Percentiles rank a stretch among this genome's conserved stretches.
phyloP scores from a whole-genome alignment of 495 filamentous ascomycete species.

The Aspergillus baeticus region DNA sequence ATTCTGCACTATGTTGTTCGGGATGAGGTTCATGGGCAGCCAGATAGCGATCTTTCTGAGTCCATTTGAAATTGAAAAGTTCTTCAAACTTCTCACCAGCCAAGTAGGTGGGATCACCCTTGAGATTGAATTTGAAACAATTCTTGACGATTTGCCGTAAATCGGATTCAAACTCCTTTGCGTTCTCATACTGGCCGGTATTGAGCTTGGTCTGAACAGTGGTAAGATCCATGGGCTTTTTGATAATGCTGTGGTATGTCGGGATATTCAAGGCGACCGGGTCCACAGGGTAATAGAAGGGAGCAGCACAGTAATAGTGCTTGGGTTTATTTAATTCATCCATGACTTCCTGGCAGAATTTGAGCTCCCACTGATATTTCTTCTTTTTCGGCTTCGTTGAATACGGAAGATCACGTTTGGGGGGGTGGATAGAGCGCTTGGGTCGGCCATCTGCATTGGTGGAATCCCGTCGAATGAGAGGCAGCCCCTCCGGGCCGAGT shows the following conservation, averaged over 20 bases:
- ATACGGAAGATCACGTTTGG: slow-evolving; percentile 86
- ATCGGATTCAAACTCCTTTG: slow-evolving; percentile 83
- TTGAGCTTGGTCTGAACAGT: slow-evolving; percentile 76
- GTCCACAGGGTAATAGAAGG: slow-evolving; percentile 83
- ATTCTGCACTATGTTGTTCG: slow-evolving; percentile 50
- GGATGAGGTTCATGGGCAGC: slow-evolving; percentile 66
- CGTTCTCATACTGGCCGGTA: slow-evolving; percentile 75
- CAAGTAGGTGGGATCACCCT: slow-evolving; percentile 66
- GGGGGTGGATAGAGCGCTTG: slow-evolving; percentile 91
- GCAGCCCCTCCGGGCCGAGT: slow-evolving; percentile 78
- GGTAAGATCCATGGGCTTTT: slow-evolving; percentile 90
- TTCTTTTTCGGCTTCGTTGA: slow-evolving; percentile 84
- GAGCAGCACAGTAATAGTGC: slow-evolving; percentile 59
- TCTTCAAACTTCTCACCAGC: slow-evolving; percentile 69
- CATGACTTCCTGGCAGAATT: slow-evolving; percentile 82
- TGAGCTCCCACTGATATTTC: slow-evolving; percentile 84
- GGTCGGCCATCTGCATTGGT: slow-evolving; percentile 73
- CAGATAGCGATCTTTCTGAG: slow-evolving; percentile 72
- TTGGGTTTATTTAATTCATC: slow-evolving; percentile 76
- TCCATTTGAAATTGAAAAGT: slow-evolving; percentile 71
- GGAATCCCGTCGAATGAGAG: slow-evolving; percentile 87
- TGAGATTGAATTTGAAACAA: slow-evolving; percentile 87
- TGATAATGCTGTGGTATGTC: slow-evolving; percentile 87
- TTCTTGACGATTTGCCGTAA: slow-evolving; percentile 82
- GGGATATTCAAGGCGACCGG: slow-evolving; percentile 94